phyloP scores from a whole-genome alignment of 106 monocot genomes.

The Alisma plantagoaquatica region DNA sequence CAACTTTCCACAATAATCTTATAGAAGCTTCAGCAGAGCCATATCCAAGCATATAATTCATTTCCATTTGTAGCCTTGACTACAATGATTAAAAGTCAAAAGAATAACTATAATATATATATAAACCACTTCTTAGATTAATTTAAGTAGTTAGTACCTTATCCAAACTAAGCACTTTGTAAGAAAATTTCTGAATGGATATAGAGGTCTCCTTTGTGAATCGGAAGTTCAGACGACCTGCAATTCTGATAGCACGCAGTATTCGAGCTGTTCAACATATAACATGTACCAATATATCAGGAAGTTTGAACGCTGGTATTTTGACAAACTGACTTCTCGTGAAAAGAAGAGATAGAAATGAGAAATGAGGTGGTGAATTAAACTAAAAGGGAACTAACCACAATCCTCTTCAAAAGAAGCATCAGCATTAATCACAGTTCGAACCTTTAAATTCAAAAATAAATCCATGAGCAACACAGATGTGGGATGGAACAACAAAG shows the following conservation, averaged over 20 bases:
- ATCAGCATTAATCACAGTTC: conserved; percentile 63
- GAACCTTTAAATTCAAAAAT: no score
- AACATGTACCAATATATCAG: no score
- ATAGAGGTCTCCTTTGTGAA: conserved; percentile 80
- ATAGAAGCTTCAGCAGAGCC: conserved; percentile 88
- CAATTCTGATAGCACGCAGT: conserved; percentile 95
- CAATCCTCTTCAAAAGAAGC: conserved; percentile 89
- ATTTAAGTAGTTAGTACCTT: no score
- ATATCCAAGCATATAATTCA: conserved; percentile 97
- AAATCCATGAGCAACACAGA: no score
- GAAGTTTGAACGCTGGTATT: no score
- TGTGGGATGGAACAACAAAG: no score
- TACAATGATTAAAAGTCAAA: no score
- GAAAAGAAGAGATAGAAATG: no score
- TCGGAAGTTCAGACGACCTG: conserved; percentile 75
- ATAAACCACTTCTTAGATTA: no score
- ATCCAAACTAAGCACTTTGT: conserved; percentile 60
- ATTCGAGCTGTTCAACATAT: conserved; percentile 87
- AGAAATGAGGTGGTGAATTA: no score
- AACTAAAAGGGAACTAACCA: conserved; percentile 66
- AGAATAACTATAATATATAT: no score
- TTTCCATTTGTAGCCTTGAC: conserved; percentile 91
- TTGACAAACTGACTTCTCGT: no score
- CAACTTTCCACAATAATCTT: conserved; percentile 94
- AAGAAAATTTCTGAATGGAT: conserved; percentile 62